Percentiles rank a stretch among this genome's conserved stretches.
Conservation (phyloP, 805 yeast genomes). For the Ogataea methanolica region DNA sequence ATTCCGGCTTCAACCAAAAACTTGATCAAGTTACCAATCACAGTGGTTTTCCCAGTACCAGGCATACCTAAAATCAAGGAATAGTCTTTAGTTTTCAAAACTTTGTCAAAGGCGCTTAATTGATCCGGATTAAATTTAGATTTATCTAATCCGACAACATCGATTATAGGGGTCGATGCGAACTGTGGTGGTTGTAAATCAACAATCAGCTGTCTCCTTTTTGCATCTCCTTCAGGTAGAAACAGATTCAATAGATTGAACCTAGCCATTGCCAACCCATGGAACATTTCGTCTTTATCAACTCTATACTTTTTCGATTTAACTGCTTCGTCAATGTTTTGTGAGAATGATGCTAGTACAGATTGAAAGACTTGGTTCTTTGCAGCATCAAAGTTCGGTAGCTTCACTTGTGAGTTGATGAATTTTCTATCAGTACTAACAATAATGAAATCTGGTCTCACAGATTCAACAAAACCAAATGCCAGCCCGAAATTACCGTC, state of each 20-base stretch:
- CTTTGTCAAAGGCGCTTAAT: slow-evolving; percentile 57
- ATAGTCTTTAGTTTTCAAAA: slow-evolving; percentile 65
- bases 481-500: slow-evolving; percentile 71
- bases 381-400: slow-evolving; percentile 36
- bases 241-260: slow-evolving; percentile 71
- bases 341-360: slow-evolving; percentile 30
- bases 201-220: slow-evolving; percentile 45
- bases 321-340: slow-evolving; percentile 8
- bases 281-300: slow-evolving; percentile 75
- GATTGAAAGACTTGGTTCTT: slow-evolving; percentile 50
- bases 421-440: slow-evolving; percentile 54
- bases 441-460: slow-evolving; percentile 39
- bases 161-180: slow-evolving; percentile 12
- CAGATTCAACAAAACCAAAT: slow-evolving; percentile 48
- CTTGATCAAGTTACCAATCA: slow-evolving; percentile 71
- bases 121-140: slow-evolving; percentile 66
- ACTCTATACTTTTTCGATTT: slow-evolving; percentile 46
- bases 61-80: slow-evolving; percentile 93
- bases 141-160: slow-evolving; percentile 18
- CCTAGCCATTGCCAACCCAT: slow-evolving; percentile 72
- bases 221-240: slow-evolving; percentile 39
- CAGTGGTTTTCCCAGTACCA: slow-evolving; percentile 94
- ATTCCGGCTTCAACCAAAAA: slow-evolving; percentile 56
- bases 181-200: slow-evolving; percentile 48
- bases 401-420: slow-evolving; percentile 32